Evolutionary conservation across 208 protist species (phyloP).

Genomic region (Wallacemonas collosoma): DNA sequence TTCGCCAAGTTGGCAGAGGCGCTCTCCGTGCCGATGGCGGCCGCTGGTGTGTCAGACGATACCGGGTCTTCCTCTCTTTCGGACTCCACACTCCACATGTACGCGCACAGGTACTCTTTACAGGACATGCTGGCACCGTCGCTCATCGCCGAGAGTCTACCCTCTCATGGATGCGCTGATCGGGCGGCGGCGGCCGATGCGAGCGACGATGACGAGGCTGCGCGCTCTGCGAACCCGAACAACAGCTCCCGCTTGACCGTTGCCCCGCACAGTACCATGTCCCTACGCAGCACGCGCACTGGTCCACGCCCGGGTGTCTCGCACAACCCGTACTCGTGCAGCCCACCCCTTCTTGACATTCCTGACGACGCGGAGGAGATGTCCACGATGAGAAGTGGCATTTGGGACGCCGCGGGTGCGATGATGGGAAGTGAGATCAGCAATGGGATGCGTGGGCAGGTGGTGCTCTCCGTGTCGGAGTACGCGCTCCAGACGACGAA

Average conservation of each 20-base stretch:
- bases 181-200: not conserved
- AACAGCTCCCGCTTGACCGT: conserved; percentile 2
- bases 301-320: not conserved
- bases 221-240: not conserved
- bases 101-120: not conserved
- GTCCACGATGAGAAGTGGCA: not conserved
- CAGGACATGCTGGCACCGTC: conserved; percentile 6
- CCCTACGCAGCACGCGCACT: not conserved
- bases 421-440: not conserved
- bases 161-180: not conserved
- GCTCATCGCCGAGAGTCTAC: not conserved
- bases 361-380: not conserved
- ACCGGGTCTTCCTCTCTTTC: not conserved
- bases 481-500: not conserved
- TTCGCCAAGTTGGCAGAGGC: not conserved
- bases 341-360: conserved; percentile 11
- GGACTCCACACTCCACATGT: not conserved
- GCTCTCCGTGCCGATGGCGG: not conserved
- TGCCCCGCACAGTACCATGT: conserved; percentile 2
- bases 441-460: not conserved
- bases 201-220: not conserved
- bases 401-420: not conserved
- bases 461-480: not conserved
- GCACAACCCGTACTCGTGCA: conserved; percentile 35
- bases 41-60: not conserved